These are phyloP conservation scores for Gentiana macrophylla DNA, from an alignment of 257 asterid species.

Conservation along the genomic window DNA sequence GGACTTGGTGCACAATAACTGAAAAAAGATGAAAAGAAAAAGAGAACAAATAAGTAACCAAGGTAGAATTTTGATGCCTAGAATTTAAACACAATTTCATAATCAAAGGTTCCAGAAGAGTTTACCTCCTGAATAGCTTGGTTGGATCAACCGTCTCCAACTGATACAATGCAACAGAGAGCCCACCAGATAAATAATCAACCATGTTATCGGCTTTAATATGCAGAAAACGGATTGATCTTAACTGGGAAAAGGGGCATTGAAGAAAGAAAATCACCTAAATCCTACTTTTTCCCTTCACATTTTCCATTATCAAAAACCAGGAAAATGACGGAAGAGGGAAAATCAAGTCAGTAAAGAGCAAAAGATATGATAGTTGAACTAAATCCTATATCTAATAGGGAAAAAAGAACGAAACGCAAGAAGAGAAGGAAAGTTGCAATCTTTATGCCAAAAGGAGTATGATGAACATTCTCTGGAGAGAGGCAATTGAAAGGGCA, in stretches of 20 bases:
- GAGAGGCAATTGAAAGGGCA: neutral
- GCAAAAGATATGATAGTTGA: conserved; percentile 17
- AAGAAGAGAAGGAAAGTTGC: neutral
- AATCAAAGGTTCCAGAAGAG: too few relatives aligned
- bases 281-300: conserved; percentile 30
- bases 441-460: neutral
- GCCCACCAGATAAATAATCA: too few relatives aligned
- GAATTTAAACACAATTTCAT: too few relatives aligned
- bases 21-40: too few relatives aligned
- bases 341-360: conserved; percentile 21
- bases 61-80: too few relatives aligned
- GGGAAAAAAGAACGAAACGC: neutral
- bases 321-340: conserved; percentile 41
- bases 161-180: too few relatives aligned
- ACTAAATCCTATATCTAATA: conserved; percentile 16
- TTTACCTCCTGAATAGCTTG: conserved; percentile 33
- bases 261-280: neutral
- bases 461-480: conserved; percentile 2
- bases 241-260: neutral
- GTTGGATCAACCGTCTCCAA: conserved; percentile 24
- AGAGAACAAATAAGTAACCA: too few relatives aligned
- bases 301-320: conserved; percentile 46
- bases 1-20: too few relatives aligned
- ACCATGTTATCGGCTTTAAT: neutral
- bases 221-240: neutral